These are phyloP conservation scores for Pezicula neosporulosa DNA, from an alignment of 2,329 filamentous ascomycete genomes.

Conservation along the genomic window DNA sequence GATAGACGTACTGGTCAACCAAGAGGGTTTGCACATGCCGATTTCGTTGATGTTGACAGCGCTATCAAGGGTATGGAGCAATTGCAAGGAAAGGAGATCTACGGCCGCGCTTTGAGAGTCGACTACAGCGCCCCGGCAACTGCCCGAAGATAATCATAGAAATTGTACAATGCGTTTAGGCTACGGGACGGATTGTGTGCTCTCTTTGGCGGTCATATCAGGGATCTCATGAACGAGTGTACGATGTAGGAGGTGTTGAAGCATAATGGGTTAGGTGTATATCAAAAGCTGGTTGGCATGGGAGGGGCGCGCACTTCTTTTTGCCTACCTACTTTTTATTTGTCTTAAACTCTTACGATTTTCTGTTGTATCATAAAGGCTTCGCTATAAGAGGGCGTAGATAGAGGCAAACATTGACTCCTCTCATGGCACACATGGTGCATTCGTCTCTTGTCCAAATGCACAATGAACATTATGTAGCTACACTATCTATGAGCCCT, in stretches of 20 bases:
- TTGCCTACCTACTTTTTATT: slow-evolving; percentile 10
- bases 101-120: slow-evolving; percentile 61
- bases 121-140: slow-evolving; percentile 46
- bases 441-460: slow-evolving; percentile 8
- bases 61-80: slow-evolving; percentile 57
- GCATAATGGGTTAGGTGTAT: background rate
- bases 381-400: slow-evolving; percentile 15
- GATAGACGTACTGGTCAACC: slow-evolving; percentile 78
- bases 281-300: background rate
- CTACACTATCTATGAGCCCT: background rate
- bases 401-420: slow-evolving; percentile 12
- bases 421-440: slow-evolving; percentile 10
- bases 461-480: background rate
- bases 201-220: background rate
- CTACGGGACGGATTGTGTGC: background rate
- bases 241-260: background rate
- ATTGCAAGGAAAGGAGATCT: slow-evolving; percentile 56
- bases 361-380: slow-evolving; percentile 23
- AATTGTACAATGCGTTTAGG: too few relatives aligned
- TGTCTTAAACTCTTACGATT: slow-evolving; percentile 20
- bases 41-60: slow-evolving; percentile 67
- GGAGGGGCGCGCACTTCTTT: slow-evolving; percentile 6
- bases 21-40: slow-evolving; percentile 79
- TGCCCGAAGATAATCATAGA: background rate
- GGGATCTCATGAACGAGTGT: background rate